Conservation (phyloP, 2,329 filamentous ascomycete species). For the Sporothrix schenckii region DNA sequence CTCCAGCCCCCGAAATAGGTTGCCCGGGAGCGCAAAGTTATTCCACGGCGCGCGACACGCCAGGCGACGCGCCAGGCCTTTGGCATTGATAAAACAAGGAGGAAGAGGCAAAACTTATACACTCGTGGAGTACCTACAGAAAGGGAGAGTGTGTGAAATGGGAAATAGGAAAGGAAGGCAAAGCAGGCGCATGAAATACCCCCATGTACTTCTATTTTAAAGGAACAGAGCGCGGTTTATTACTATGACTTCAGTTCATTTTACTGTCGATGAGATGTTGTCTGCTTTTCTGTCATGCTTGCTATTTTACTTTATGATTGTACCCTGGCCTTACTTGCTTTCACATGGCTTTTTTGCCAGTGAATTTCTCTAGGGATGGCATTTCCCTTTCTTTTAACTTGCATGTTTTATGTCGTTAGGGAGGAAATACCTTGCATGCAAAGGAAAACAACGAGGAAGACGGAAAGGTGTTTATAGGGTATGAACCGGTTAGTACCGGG, state of each 20-base stretch:
- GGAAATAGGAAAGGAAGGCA: neutral
- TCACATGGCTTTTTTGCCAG: neutral
- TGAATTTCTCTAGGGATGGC: neutral
- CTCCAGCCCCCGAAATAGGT: slow-evolving; percentile 32
- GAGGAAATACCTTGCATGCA: slow-evolving; percentile 6
- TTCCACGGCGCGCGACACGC: neutral
- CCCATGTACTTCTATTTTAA: slow-evolving; percentile 27
- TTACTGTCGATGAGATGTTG: slow-evolving; percentile 6
- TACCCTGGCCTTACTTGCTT: neutral
- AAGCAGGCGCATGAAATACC: slow-evolving; percentile 23
- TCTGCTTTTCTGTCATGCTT: neutral
- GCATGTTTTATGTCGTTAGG: neutral
- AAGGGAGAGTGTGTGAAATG: neutral
- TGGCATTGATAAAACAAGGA: neutral
- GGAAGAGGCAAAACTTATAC: too few relatives aligned
- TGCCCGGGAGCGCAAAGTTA: neutral
- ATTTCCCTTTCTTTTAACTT: neutral
- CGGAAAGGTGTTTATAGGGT: slow-evolving; percentile 5
- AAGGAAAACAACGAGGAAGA: neutral
- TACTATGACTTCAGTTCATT: slow-evolving; percentile 7
- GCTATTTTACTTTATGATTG: neutral
- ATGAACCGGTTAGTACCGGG: neutral
- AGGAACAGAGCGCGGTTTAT: neutral
- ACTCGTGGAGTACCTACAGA: neutral
- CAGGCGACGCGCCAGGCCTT: neutral